phyloP scores from a whole-genome alignment of 805 yeast genomes.

The Maudiozyma turicensis region DNA sequence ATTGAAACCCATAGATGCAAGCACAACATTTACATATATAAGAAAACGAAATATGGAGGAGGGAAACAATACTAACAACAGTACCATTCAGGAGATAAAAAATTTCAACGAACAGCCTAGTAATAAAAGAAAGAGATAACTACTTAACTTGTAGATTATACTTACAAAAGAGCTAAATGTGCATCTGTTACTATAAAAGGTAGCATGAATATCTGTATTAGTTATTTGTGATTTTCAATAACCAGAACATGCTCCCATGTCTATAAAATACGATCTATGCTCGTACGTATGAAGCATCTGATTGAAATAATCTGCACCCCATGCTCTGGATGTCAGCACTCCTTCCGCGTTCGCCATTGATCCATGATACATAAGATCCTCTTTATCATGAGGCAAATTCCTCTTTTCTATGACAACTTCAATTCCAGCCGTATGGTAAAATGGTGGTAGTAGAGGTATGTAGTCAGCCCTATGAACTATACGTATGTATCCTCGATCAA shows the following conservation, averaged over 20 bases:
- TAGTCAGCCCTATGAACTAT: conserved; percentile 49
- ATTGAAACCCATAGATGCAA: conserved; percentile 5
- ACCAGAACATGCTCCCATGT: conserved; percentile 27
- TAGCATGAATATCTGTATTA: too few relatives aligned
- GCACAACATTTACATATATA: neutral
- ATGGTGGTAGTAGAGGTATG: conserved; percentile 53
- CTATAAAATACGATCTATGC: conserved; percentile 31
- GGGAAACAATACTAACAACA: neutral
- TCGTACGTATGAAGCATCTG: conserved; percentile 28
- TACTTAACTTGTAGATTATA: too few relatives aligned
- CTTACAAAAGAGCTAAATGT: too few relatives aligned
- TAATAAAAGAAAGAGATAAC: neutral
- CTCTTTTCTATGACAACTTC: conserved; percentile 37
- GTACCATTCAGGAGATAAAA: neutral
- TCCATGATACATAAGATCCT: conserved; percentile 23
- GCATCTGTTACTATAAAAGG: too few relatives aligned
- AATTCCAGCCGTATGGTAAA: conserved; percentile 41
- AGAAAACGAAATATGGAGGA: conserved; percentile 3
- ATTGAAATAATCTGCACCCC: conserved; percentile 3
- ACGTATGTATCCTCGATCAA: conserved; percentile 38
- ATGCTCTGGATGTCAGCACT: neutral
- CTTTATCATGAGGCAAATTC: conserved; percentile 24
- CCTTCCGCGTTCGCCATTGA: neutral
- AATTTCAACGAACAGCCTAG: neutral
- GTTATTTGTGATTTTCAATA: neutral